These are phyloP conservation scores for Syzygium aromaticum DNA, from an alignment of 345 rosid species.

Conservation along the genomic window DNA sequence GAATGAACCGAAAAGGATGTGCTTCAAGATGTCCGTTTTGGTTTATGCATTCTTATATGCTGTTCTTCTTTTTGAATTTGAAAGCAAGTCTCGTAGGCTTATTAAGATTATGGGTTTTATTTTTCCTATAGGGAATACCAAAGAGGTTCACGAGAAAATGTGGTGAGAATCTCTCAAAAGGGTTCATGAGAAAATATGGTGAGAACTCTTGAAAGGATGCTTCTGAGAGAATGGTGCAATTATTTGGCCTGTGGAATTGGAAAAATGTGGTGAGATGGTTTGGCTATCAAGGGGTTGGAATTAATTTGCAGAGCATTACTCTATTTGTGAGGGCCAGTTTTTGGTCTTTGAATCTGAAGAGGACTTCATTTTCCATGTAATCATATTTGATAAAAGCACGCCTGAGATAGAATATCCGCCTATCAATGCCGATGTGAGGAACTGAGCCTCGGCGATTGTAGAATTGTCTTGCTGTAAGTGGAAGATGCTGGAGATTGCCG, in stretches of 20 bases:
- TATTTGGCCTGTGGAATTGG: background rate
- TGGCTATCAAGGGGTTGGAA: background rate
- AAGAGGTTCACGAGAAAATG: background rate
- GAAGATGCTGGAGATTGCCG: too few relatives aligned
- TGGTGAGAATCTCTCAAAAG: background rate
- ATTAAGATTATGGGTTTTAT: background rate
- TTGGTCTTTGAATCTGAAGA: background rate
- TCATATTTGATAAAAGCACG: background rate
- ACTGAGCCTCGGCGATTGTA: background rate
- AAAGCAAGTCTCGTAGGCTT: background rate
- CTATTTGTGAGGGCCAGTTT: background rate
- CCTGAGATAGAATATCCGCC: fast-evolving
- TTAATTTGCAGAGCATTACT: background rate
- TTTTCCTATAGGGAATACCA: background rate
- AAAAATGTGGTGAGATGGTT: background rate
- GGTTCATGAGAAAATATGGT: background rate
- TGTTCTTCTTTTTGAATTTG: background rate
- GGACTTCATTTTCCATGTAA: background rate
- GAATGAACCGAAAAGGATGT: background rate
- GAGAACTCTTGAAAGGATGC: background rate
- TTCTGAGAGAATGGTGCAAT: background rate
- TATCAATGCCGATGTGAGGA: background rate
- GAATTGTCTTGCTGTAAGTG: background rate
- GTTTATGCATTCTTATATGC: background rate
- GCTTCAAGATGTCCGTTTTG: background rate